Percentiles rank a stretch among this genome's conserved stretches.
These are phyloP conservation scores for Debaryomyces robertsiae DNA, from an alignment of 1,139 yeast species.

Conservation along the genomic window DNA sequence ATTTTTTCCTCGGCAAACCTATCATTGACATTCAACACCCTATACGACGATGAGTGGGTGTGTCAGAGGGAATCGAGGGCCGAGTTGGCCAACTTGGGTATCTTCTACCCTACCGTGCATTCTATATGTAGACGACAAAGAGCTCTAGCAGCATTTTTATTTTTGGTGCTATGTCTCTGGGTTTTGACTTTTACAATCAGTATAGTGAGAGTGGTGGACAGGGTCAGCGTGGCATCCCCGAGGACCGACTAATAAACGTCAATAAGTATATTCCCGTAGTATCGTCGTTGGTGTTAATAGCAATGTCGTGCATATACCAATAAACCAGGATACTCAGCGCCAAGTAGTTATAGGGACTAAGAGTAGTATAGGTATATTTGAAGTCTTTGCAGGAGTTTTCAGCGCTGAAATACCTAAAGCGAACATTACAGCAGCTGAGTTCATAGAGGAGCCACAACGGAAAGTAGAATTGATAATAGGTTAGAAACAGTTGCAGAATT, in stretches of 20 bases:
- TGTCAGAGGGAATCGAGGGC: constrained; percentile 45
- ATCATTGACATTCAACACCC: constrained; percentile 80
- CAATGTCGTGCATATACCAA: neutral
- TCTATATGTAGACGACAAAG: constrained; percentile 78
- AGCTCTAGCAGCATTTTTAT: constrained; percentile 76
- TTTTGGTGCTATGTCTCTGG: constrained; percentile 78
- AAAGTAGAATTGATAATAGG: constrained; percentile 3
- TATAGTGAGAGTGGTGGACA: constrained; percentile 78
- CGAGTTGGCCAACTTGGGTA: constrained; percentile 23
- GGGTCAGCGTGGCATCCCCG: constrained; percentile 41
- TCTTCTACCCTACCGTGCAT: constrained; percentile 34
- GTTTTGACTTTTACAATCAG: constrained; percentile 82
- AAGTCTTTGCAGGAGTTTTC: too few species aligned
- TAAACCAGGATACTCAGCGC: neutral
- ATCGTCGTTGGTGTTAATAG: neutral
- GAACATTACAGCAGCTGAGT: constrained; percentile 4
- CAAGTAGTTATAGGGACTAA: neutral
- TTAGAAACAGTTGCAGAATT: constrained; percentile 3
- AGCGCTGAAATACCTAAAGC: too few species aligned
- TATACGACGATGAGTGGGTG: constrained; percentile 83
- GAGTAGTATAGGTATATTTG: neutral
- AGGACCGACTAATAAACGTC: constrained; percentile 13
- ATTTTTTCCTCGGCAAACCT: constrained; percentile 92
- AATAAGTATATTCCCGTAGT: neutral
- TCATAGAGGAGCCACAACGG: neutral